Percentiles rank a stretch among this genome's conserved stretches.
Conservation (phyloP, 805 yeast genomes). For the Wickerhamomyces chambardii region DNA sequence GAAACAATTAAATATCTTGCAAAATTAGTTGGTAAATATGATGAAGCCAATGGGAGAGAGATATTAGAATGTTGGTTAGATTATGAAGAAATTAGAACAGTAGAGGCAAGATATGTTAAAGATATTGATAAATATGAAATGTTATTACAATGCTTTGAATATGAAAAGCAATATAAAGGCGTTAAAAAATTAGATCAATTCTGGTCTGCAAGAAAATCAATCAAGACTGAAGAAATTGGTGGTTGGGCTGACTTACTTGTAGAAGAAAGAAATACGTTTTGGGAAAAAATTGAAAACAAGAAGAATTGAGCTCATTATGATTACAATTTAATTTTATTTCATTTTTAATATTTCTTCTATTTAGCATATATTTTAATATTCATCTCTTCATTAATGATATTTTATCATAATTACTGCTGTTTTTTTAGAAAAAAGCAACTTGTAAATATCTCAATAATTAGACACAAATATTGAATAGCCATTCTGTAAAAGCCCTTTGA, state of each 20-base stretch:
- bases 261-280: constrained; percentile 32
- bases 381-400: no score
- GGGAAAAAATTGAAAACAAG: constrained; percentile 17
- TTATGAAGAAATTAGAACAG: constrained; percentile 74
- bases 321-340: no score
- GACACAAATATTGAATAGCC: no score
- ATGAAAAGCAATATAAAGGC: constrained; percentile 59
- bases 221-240: constrained; percentile 66
- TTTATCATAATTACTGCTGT: no score
- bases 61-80: constrained; percentile 73
- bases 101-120: constrained; percentile 86
- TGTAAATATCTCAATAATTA: no score
- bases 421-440: no score
- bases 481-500: no score
- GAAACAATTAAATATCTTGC: constrained; percentile 62
- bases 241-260: constrained; percentile 57
- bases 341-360: no score
- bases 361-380: no score
- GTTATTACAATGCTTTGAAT: constrained; percentile 75
- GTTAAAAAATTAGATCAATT: constrained; percentile 60
- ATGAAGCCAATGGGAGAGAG: constrained; percentile 50
- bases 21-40: constrained; percentile 55
- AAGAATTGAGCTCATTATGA: no score
- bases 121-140: constrained; percentile 91
- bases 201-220: constrained; percentile 46